phyloP scores from a whole-genome alignment of 768 basidiomycete genomes.

The Lactarius vividus region DNA sequence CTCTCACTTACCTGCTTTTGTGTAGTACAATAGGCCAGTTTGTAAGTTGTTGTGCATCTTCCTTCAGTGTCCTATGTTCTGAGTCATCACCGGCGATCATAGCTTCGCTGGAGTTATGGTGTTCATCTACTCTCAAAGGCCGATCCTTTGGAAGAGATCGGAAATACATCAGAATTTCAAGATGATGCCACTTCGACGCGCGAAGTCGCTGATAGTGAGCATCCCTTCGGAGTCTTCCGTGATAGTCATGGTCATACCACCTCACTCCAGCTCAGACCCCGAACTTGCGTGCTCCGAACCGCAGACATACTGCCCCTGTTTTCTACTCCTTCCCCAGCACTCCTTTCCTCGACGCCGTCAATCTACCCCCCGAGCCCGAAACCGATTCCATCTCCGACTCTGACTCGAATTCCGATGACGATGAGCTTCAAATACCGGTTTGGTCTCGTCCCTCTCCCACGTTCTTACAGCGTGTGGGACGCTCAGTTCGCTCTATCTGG shows the following conservation, averaged over 20 bases:
- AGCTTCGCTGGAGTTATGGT: conserved; percentile 94
- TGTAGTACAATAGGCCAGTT: conserved; percentile 97
- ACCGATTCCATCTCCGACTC: conserved; percentile 23
- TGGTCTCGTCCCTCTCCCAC: conserved; percentile 32
- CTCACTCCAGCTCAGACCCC: neutral
- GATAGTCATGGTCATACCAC: neutral
- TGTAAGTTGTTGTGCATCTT: conserved; percentile 44
- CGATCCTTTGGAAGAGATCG: conserved; percentile 35
- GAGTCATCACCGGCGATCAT: neutral
- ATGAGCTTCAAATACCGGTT: conserved; percentile 27
- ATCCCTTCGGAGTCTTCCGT: neutral
- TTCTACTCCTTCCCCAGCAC: conserved; percentile 70
- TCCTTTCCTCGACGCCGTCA: conserved; percentile 28
- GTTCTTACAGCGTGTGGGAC: conserved; percentile 31
- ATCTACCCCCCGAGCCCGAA: conserved; percentile 14
- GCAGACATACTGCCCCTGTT: conserved; percentile 38
- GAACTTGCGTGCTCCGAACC: neutral
- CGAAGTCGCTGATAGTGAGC: neutral
- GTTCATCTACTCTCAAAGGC: conserved; percentile 77
- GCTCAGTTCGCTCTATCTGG: conserved; percentile 35
- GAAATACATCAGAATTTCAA: conserved; percentile 10
- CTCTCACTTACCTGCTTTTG: conserved; percentile 84
- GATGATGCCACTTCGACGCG: neutral
- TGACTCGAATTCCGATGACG: conserved; percentile 30
- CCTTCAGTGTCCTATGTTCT: neutral